These are phyloP conservation scores for Camelina sativa DNA, from an alignment of 345 rosid species.

Conservation along the genomic window DNA sequence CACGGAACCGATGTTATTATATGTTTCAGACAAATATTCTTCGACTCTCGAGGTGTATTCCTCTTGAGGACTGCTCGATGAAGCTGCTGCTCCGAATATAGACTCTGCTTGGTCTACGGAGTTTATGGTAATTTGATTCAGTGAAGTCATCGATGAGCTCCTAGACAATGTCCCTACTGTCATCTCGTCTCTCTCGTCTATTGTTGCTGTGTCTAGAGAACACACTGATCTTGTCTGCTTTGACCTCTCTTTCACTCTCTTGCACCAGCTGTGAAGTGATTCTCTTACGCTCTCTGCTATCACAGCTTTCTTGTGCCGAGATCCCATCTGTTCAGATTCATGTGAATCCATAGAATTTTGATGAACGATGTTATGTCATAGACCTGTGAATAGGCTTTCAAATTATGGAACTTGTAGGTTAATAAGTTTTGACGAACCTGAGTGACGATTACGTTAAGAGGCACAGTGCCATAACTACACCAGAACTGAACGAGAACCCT, in stretches of 20 bases:
- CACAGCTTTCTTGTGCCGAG: constrained; percentile 75
- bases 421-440: constrained; percentile 58
- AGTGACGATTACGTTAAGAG: constrained; percentile 80
- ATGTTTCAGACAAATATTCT: constrained; percentile 61
- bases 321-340: constrained; percentile 69
- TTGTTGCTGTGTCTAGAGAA: constrained; percentile 67
- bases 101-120: constrained; percentile 59
- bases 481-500: constrained; percentile 91
- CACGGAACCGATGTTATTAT: constrained; percentile 46
- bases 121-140: constrained; percentile 65
- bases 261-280: constrained; percentile 96
- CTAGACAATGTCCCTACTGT: constrained; percentile 78
- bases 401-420: background rate
- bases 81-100: constrained; percentile 50
- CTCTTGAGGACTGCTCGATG: constrained; percentile 35
- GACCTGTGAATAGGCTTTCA: constrained; percentile 4
- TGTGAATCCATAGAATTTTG: background rate
- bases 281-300: constrained; percentile 88
- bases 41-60: constrained; percentile 60
- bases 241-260: constrained; percentile 75
- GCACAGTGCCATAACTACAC: constrained; percentile 95
- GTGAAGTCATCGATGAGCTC: constrained; percentile 67
- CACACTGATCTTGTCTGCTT: constrained; percentile 77
- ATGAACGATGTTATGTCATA: background rate
- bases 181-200: constrained; percentile 80